phyloP scores from a whole-genome alignment of 176 grass and related monocot species.

The Urochloa ruziziensis region DNA sequence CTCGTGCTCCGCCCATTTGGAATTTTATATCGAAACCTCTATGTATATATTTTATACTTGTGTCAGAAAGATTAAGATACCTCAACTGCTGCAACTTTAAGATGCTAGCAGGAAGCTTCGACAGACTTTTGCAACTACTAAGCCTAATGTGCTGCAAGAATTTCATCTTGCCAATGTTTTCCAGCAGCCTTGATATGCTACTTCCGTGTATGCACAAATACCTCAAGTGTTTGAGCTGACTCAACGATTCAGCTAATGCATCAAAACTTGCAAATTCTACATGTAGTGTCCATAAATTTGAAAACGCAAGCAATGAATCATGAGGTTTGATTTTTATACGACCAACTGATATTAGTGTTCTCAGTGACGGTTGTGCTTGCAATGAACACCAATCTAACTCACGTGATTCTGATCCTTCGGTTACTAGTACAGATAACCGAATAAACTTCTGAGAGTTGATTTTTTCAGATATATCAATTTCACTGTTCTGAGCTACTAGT shows the following conservation, averaged over 20 bases:
- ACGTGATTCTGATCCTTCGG: background rate
- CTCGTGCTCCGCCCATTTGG: too few species aligned
- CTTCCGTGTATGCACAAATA: background rate
- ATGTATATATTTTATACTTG: background rate
- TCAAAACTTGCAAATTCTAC: background rate
- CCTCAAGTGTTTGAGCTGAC: slow-evolving; percentile 34
- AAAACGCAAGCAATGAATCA: background rate
- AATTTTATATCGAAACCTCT: background rate
- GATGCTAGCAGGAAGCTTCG: slow-evolving; percentile 9
- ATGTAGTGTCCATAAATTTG: slow-evolving; percentile 10
- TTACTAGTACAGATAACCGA: slow-evolving; percentile 4
- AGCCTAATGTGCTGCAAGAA: slow-evolving; percentile 28
- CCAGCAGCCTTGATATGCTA: background rate
- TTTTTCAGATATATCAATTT: background rate
- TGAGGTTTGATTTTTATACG: background rate
- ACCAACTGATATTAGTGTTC: slow-evolving; percentile 24
- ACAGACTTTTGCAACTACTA: background rate
- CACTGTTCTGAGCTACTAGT: background rate
- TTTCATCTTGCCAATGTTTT: slow-evolving; percentile 18
- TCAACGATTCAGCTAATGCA: background rate
- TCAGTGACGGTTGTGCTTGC: background rate
- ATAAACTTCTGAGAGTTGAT: background rate
- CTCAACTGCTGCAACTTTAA: slow-evolving; percentile 1
- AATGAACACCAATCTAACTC: background rate
- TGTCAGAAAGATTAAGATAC: background rate